phyloP scores from a whole-genome alignment of 805 yeast genomes.

The Diddensiella transvaalensis region DNA sequence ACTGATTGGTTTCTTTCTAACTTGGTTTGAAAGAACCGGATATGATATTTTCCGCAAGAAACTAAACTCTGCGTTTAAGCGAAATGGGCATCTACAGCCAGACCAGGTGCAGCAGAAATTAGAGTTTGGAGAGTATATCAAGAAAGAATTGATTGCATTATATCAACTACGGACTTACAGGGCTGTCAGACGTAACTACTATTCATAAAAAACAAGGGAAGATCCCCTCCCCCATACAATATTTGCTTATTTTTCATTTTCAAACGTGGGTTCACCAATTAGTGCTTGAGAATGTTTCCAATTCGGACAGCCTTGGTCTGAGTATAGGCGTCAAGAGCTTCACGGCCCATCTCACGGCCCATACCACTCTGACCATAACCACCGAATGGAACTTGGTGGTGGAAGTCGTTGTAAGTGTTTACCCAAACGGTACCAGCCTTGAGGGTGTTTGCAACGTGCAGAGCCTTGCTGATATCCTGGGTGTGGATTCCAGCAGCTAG shows the following conservation, averaged over 20 bases:
- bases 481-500: slow-evolving; percentile 82
- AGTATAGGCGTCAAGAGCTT: slow-evolving; percentile 66
- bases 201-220: slow-evolving; percentile 9
- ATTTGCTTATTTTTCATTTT: neutral
- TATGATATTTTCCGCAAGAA: slow-evolving; percentile 29
- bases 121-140: slow-evolving; percentile 36
- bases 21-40: slow-evolving; percentile 23
- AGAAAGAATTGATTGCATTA: slow-evolving; percentile 36
- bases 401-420: slow-evolving; percentile 69
- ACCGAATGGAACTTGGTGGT: slow-evolving; percentile 71
- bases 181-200: slow-evolving; percentile 34
- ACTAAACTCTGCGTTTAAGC: slow-evolving; percentile 32
- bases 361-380: slow-evolving; percentile 77
- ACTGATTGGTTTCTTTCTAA: neutral
- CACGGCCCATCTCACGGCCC: slow-evolving; percentile 78
- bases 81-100: slow-evolving; percentile 24
- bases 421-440: slow-evolving; percentile 70
- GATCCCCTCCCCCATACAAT: neutral
- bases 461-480: slow-evolving; percentile 59
- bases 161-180: slow-evolving; percentile 36
- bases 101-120: slow-evolving; percentile 32
- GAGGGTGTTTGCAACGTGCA: slow-evolving; percentile 55
- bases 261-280: neutral
- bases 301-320: slow-evolving; percentile 76
- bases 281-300: slow-evolving; percentile 9